Conservation (phyloP, 306 rosid species). For the Cucumis cinereus region DNA sequence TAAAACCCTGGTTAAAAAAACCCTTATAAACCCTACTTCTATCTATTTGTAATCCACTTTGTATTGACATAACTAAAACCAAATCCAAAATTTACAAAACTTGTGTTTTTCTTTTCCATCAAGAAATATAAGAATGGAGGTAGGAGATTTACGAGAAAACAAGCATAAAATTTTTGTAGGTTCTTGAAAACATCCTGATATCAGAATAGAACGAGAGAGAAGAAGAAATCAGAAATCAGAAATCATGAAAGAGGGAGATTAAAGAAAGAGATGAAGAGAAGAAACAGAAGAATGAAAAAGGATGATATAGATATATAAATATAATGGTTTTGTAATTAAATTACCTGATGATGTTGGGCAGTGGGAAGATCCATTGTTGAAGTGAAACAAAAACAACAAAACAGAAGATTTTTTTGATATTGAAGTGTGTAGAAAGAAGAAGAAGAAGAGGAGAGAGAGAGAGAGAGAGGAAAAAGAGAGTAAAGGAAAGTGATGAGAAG, state of each 20-base stretch:
- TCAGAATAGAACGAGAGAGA: background rate
- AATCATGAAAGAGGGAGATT: background rate
- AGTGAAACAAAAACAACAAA: background rate
- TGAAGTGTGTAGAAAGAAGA: background rate
- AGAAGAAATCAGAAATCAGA: background rate
- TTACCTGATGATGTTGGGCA: slow-evolving; percentile 6
- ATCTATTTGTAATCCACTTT: too few relatives aligned
- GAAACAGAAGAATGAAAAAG: background rate
- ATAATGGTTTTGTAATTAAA: background rate
- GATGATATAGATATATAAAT: background rate
- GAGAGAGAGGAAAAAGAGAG: background rate
- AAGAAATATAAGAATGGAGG: too few relatives aligned
- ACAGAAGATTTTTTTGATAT: background rate
- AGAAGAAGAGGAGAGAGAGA: too few relatives aligned
- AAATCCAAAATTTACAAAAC: too few relatives aligned
- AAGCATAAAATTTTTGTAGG: too few relatives aligned
- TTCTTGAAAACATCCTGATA: background rate
- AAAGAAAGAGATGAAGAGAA: background rate
- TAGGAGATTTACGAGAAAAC: too few relatives aligned
- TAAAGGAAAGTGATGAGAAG: background rate
- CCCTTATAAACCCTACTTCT: too few relatives aligned
- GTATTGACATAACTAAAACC: too few relatives aligned
- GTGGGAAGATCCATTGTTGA: slow-evolving; percentile 8
- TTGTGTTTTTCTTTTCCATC: too few relatives aligned
- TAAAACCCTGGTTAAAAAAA: too few relatives aligned